Evolutionary conservation across 2,329 filamentous ascomycete genomes (phyloP).

Genomic region (Tolypocladium nubicola): DNA sequence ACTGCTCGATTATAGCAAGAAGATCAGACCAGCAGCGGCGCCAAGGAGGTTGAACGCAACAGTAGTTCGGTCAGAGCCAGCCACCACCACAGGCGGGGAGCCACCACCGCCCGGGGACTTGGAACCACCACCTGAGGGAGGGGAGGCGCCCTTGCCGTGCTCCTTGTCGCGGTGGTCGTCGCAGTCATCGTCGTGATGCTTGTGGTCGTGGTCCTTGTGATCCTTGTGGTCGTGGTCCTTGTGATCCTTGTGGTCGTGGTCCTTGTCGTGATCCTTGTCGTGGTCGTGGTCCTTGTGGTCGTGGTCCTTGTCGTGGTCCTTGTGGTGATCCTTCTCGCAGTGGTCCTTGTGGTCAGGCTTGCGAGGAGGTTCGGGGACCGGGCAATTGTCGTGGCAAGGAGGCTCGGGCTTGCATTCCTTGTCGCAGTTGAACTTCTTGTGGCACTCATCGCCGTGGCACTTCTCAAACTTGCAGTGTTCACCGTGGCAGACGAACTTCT

Average conservation of each 20-base stretch:
- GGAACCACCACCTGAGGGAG: background rate
- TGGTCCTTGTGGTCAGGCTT: too few species aligned
- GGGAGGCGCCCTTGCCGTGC: background rate
- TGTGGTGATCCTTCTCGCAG: too few species aligned
- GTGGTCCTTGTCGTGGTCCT: background rate
- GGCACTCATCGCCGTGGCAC: conserved; percentile 20
- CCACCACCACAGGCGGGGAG: conserved; percentile 3
- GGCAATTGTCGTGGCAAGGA: conserved; percentile 6
- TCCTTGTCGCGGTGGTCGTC: background rate
- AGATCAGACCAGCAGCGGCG: conserved; percentile 10
- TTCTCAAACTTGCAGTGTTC: conserved; percentile 17
- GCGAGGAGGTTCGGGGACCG: too few species aligned
- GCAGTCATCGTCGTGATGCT: background rate
- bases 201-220: background rate
- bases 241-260: background rate
- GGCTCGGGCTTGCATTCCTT: conserved; percentile 13
- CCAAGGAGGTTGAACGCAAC: conserved; percentile 11
- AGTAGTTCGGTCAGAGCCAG: conserved; percentile 8
- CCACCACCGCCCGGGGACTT: background rate
- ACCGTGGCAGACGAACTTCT: conserved; percentile 22
- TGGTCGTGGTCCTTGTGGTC: background rate
- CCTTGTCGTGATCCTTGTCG: background rate
- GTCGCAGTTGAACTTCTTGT: conserved; percentile 16
- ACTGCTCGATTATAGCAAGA: conserved; percentile 11
- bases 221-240: background rate